phyloP scores from a whole-genome alignment of 768 basidiomycete species.

The Clathrus columnatus region DNA sequence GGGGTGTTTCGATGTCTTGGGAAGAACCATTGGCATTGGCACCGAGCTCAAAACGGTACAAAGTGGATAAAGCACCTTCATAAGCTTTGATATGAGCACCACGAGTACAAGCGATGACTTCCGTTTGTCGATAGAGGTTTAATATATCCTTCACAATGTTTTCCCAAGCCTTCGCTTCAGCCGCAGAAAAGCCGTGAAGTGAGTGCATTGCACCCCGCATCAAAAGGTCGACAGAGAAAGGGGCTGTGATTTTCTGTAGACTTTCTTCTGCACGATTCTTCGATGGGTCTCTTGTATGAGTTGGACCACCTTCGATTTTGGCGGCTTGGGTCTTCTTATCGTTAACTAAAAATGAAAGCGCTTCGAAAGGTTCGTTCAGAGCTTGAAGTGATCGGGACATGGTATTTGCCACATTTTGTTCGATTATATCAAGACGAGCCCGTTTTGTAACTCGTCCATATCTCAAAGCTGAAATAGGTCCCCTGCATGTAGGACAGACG shows the following conservation, averaged over 20 bases:
- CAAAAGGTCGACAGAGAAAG: neutral
- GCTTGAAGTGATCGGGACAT: constrained; percentile 38
- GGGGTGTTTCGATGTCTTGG: constrained; percentile 36
- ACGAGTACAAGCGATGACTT: constrained; percentile 36
- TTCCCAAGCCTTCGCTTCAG: constrained; percentile 25
- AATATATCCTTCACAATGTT: constrained; percentile 32
- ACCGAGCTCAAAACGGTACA: constrained; percentile 41
- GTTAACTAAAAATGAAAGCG: constrained; percentile 24
- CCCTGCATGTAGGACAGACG: constrained; percentile 54
- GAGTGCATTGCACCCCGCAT: no score
- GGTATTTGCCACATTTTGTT: constrained; percentile 47
- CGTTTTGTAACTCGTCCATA: constrained; percentile 57
- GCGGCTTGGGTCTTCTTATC: constrained; percentile 17
- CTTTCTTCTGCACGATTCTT: neutral
- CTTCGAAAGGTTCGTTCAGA: constrained; percentile 23
- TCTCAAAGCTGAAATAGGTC: constrained; percentile 45
- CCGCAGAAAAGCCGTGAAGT: constrained; percentile 18
- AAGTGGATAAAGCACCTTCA: constrained; percentile 47
- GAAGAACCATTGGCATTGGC: constrained; percentile 25
- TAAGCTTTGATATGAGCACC: constrained; percentile 52
- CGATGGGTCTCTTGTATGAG: no score
- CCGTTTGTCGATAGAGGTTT: constrained; percentile 27
- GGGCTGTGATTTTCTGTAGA: neutral
- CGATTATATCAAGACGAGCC: constrained; percentile 55
- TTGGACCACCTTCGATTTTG: no score